Conservation (phyloP, 2,329 filamentous ascomycete genomes). For the Pseudogymnoascus sp. region DNA sequence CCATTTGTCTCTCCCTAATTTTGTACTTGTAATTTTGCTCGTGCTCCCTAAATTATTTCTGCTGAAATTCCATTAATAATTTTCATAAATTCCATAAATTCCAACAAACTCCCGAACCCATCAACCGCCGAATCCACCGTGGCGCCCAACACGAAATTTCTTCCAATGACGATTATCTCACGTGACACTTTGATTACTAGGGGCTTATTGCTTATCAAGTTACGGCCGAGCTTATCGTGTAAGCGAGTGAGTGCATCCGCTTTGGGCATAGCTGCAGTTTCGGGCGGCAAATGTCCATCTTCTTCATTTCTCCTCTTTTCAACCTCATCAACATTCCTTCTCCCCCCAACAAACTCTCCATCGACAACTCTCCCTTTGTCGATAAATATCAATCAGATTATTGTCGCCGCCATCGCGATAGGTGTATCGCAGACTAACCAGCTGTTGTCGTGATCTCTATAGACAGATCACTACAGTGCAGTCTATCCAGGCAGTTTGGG, state of each 20-base stretch:
- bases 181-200: neutral
- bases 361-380: neutral
- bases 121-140: neutral
- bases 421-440: neutral
- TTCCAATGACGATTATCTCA: neutral
- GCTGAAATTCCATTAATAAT: neutral
- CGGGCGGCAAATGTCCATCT: neutral
- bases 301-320: conserved; percentile 4
- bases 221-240: neutral
- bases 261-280: neutral
- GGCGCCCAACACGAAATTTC: neutral
- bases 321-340: neutral
- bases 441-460: neutral
- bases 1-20: neutral
- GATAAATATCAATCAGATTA: neutral
- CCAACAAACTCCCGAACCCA: neutral
- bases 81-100: neutral
- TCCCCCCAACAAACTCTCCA: neutral
- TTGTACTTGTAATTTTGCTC: neutral
- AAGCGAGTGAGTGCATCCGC: neutral
- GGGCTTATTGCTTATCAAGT: conserved; percentile 2
- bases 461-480: neutral
- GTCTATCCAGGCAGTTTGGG: neutral
- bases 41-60: neutral
- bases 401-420: neutral